Base-by-base conservation (phyloP, 2,329 filamentous ascomycete species). In the Venturia pyrina region DNA sequence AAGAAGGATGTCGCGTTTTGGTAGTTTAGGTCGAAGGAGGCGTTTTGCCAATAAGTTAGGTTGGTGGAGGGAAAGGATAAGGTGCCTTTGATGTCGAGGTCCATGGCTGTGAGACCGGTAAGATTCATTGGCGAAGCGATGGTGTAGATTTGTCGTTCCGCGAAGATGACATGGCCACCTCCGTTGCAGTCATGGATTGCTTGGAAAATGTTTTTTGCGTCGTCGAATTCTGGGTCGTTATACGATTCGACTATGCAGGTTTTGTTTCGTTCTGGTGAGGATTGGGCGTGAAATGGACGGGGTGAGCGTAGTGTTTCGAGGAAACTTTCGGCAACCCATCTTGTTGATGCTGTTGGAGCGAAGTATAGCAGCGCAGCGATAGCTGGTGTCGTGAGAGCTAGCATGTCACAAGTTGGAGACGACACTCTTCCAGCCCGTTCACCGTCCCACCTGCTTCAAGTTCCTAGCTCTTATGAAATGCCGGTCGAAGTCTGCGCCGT, bases 51-150 rank as follows among this genome's bases (percentile, higher is more conserved):
- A 68, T 72, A 73, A 8, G 67, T 64, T 24, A 72, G 72, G 66
- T 73, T 85, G 62, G 86, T 82, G 65, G 82, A 84, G 5, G 48
- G 24, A 75, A 90, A 90, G 65, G 82, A 77, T 24, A 89, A 80
- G 32, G 80, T 81, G 24, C 85, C 86, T 70, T 82, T 81, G 67
- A 86, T 82, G 68, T 85, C 83, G 34, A 89, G 75, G 72, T 90
- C 87, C 37, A 90, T 80, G 68, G 84, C 78, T 53, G 85, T 78
- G n/a, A 63, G 62, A 72, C 87, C 88, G 0, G 85, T 88, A 69
- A 89, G 74, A 70, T 90, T 84, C 46, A 90, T 72, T 0, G 87
- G 85, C 0, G 84, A 88, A 15, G 82, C 85, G 67, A 90, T 82
- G 1, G 80, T 83, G 71, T 89, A 90, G 4, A 78, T 79, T 66